Evolutionary conservation across 306 rosid genomes (phyloP).

Genomic region (Cucurbita moschata): DNA sequence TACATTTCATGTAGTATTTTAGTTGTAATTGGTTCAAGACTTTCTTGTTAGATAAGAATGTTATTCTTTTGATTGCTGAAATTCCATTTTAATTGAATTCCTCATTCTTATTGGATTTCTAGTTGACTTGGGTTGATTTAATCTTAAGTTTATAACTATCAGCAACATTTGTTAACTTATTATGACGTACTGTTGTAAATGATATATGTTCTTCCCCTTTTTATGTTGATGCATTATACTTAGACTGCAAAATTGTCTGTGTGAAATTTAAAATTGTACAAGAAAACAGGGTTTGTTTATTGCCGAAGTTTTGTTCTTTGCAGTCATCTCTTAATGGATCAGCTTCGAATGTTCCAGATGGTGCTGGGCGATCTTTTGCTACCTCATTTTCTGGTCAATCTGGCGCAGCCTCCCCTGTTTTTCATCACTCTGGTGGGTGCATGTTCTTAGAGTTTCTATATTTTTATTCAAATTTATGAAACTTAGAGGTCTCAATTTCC

Average conservation of each 20-base stretch:
- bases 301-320: constrained; percentile 9
- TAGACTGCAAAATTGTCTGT: neutral
- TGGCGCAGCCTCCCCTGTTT: constrained; percentile 85
- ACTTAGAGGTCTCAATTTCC: constrained; percentile 26
- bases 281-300: neutral
- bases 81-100: neutral
- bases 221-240: neutral
- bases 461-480: constrained; percentile 17
- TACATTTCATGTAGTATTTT: neutral
- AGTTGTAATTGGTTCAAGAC: neutral
- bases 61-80: neutral
- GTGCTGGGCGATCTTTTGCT: constrained; percentile 69
- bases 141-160: neutral
- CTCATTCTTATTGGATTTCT: neutral
- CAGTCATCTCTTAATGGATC: constrained; percentile 94
- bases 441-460: constrained; percentile 14
- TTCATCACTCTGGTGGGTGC: constrained; percentile 79
- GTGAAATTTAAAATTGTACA: neutral
- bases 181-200: neutral
- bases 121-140: neutral
- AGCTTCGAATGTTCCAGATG: constrained; percentile 77
- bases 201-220: neutral
- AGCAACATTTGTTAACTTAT: neutral
- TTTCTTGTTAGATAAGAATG: neutral
- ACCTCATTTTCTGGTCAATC: constrained; percentile 93